phyloP scores from a whole-genome alignment of 139 green algal species.

The Coelastrella sp. region DNA sequence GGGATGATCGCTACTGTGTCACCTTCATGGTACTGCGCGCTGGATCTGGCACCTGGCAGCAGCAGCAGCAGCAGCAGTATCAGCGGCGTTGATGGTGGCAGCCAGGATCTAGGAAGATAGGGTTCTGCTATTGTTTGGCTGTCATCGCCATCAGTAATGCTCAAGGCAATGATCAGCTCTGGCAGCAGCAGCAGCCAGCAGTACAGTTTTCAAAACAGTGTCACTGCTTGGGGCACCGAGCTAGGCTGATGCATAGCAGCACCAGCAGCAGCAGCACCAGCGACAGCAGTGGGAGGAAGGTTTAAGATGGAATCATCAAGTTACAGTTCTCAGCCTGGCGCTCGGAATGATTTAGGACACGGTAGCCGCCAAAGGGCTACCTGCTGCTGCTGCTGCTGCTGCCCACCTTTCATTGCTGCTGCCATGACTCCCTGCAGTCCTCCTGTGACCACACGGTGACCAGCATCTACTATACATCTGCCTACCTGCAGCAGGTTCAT shows the following conservation, averaged over 20 bases:
- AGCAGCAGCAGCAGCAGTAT: not conserved
- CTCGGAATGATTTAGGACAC: not conserved
- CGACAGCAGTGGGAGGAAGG: not conserved
- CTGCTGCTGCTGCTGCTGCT: not conserved
- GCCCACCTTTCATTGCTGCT: not conserved
- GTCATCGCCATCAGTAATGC: too few relatives aligned
- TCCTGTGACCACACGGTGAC: conserved; percentile 46
- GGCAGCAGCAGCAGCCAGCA: too few relatives aligned
- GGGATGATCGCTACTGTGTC: conserved; percentile 39
- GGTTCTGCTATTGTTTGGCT: too few relatives aligned
- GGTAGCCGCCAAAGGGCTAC: not conserved
- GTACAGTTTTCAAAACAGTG: too few relatives aligned
- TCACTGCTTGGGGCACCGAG: too few relatives aligned
- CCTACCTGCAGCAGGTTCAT: conserved; percentile 32
- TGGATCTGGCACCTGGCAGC: not conserved
- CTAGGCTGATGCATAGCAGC: too few relatives aligned
- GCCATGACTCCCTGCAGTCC: conserved; percentile 51
- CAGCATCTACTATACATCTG: conserved; percentile 16
- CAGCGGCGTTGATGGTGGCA: too few relatives aligned
- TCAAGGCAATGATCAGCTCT: too few relatives aligned
- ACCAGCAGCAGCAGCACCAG: not conserved
- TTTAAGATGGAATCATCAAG: too few relatives aligned
- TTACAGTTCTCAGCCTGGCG: not conserved
- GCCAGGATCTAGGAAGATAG: too few relatives aligned
- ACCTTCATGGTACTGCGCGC: not conserved